phyloP scores from a whole-genome alignment of 257 asterid genomes.

The Ajuga chamaepitys region DNA sequence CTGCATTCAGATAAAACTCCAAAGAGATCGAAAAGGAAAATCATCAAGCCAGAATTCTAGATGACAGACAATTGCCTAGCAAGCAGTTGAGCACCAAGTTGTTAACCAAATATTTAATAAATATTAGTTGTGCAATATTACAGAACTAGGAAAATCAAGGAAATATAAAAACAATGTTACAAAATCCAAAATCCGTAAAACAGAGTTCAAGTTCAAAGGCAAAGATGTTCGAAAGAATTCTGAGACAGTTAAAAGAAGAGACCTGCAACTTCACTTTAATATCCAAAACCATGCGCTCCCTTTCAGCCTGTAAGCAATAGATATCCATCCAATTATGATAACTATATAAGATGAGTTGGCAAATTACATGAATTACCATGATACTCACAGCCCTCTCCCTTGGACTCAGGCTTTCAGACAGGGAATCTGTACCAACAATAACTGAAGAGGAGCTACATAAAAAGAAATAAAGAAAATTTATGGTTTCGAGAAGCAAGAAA shows the following conservation, averaged over 20 bases:
- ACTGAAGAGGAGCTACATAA: constrained; percentile 56
- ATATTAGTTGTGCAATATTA: neutral
- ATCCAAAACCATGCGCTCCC: constrained; percentile 97
- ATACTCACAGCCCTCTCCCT: constrained; percentile 87
- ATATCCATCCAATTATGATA: constrained; percentile 4
- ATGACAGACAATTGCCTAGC: neutral
- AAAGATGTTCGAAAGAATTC: neutral
- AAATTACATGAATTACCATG: constrained; percentile 11
- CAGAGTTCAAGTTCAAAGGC: neutral
- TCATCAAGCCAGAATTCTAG: too few species aligned
- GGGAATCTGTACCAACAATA: constrained; percentile 56
- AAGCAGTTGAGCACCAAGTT: too few species aligned
- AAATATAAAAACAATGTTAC: neutral
- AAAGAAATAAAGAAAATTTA: constrained; percentile 7
- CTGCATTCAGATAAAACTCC: too few species aligned
- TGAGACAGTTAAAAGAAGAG: constrained; percentile 7
- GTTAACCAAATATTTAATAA: neutral
- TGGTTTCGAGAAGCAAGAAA: constrained; percentile 5
- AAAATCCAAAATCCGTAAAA: neutral
- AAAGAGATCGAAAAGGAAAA: too few species aligned
- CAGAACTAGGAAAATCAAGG: neutral
- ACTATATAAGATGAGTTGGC: neutral
- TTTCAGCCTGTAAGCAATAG: constrained; percentile 65
- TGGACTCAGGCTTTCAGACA: constrained; percentile 78
- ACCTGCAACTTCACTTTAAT: constrained; percentile 97